A percentile compares a stretch with the other conserved stretches of the same genome.
Conservation (phyloP, 2,329 filamentous ascomycete genomes). For the Fusarium metavorans region DNA sequence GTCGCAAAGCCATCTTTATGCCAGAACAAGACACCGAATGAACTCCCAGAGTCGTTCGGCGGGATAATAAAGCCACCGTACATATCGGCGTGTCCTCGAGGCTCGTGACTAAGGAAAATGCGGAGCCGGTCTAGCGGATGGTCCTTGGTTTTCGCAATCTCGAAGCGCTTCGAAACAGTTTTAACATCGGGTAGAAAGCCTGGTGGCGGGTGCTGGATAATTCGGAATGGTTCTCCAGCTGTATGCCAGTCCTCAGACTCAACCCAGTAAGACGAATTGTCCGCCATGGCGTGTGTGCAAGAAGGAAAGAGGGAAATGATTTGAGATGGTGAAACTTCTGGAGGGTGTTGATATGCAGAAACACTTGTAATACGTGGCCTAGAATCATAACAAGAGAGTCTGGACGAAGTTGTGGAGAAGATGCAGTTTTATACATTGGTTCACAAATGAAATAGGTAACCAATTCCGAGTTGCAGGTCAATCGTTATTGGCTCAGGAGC, state of each 20-base stretch:
- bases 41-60: conserved; percentile 31
- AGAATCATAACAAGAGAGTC: neutral
- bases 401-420: neutral
- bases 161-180: conserved; percentile 12
- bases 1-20: conserved; percentile 42
- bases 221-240: conserved; percentile 44
- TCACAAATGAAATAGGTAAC: neutral
- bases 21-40: conserved; percentile 45
- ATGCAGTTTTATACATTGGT: neutral
- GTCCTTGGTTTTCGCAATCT: neutral
- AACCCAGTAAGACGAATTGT: neutral
- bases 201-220: conserved; percentile 24
- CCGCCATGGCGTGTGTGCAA: neutral
- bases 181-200: neutral
- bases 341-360: neutral
- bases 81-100: conserved; percentile 38
- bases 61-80: conserved; percentile 43
- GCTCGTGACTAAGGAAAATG: conserved; percentile 34
- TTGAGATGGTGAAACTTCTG: neutral
- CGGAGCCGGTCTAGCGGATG: conserved; percentile 19
- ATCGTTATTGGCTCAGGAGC: neutral
- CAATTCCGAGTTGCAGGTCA: neutral
- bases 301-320: neutral
- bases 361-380: neutral
- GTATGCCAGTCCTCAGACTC: conserved; percentile 1